Base-by-base conservation (phyloP, 2,329 filamentous ascomycete species). In the Aspergillus ustus region DNA sequence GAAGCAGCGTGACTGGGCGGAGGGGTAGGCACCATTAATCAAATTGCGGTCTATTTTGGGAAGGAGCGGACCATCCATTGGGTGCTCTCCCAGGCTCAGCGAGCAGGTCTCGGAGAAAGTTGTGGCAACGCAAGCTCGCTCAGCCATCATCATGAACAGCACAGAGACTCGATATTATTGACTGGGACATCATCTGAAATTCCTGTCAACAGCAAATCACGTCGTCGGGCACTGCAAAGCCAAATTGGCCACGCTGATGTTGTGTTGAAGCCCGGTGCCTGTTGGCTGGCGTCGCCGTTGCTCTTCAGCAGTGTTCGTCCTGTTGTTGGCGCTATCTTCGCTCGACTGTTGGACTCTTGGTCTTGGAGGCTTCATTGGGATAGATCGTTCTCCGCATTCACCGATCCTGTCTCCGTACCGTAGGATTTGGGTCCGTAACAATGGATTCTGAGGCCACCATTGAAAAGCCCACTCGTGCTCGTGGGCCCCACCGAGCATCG, bases 401-500 rank as follows among this genome's bases (percentile, higher is more conserved):
- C 58, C 54, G 56, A 56, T 50, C 44, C 56, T 55, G 59, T 64
- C 46, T 52, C 52, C 45, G 51, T 57, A 60, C 58, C 43, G 57
- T 34, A 57, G 48, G 61, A 57, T 40, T 46, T 57, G 59, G 48
- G 50, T 55, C 58, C 53, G 55, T 57, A 57, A 62, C 50, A 59
- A 63, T 63, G 61, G 61, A 51, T 57, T 59, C 11, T 54, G 46
- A 56, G 52, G 52, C 57, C 61, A 61, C 60, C 52, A 63, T 66
- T 62, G 59, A 65, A 63, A 66, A 60, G 53, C 60, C 64, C 64
- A 66, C 67, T 70, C 67, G 66, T 70, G 66, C 65, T 66, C 63
- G 60, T 63, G 62, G 43, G 62, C 65, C 57, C 67, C 66, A 69
- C 67, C 60, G 53, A 59, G 61, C 65, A 65, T 63, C 65, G 60